Conservation (phyloP, 2,329 filamentous ascomycete genomes). For the Mollisiaceae sp. region DNA sequence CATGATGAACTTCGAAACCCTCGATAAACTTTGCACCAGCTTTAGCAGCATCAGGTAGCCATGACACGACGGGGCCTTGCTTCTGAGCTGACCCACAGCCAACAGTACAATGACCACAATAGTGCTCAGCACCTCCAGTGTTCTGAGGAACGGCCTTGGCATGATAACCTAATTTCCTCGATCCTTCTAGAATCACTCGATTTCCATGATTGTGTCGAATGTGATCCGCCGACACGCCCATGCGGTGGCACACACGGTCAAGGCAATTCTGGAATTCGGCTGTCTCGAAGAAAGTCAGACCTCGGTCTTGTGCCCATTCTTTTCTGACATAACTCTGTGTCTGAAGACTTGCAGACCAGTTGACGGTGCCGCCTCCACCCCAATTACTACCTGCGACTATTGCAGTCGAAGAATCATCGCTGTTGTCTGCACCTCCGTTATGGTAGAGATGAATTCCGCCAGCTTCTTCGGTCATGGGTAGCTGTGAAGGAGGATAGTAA, state of each 20-base stretch:
- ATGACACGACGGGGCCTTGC: slow-evolving; percentile 77
- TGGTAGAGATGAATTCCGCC: slow-evolving; percentile 72
- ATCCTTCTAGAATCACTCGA: slow-evolving; percentile 73
- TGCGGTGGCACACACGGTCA: slow-evolving; percentile 77
- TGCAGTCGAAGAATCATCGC: slow-evolving; percentile 62
- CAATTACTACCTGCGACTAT: slow-evolving; percentile 74
- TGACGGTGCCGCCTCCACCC: slow-evolving; percentile 87
- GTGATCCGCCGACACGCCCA: slow-evolving; percentile 72
- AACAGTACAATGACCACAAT: slow-evolving; percentile 69
- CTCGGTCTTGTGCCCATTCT: slow-evolving; percentile 74
- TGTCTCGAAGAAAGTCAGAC: slow-evolving; percentile 75
- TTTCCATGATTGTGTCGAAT: slow-evolving; percentile 78
- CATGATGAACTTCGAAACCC: slow-evolving; percentile 73
- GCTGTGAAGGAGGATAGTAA: slow-evolving; percentile 71
- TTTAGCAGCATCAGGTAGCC: slow-evolving; percentile 77
- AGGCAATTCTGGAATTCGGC: slow-evolving; percentile 77
- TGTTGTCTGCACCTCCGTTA: slow-evolving; percentile 61
- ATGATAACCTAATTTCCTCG: slow-evolving; percentile 73
- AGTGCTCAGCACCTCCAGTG: slow-evolving; percentile 73
- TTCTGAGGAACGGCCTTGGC: slow-evolving; percentile 79
- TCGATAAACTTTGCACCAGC: slow-evolving; percentile 84
- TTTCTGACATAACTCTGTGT: slow-evolving; percentile 77
- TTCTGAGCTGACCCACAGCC: slow-evolving; percentile 74
- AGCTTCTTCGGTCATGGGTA: slow-evolving; percentile 73
- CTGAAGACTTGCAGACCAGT: slow-evolving; percentile 61